phyloP scores from a whole-genome alignment of 805 yeast species.

The Pichia rugopelliculosa region DNA sequence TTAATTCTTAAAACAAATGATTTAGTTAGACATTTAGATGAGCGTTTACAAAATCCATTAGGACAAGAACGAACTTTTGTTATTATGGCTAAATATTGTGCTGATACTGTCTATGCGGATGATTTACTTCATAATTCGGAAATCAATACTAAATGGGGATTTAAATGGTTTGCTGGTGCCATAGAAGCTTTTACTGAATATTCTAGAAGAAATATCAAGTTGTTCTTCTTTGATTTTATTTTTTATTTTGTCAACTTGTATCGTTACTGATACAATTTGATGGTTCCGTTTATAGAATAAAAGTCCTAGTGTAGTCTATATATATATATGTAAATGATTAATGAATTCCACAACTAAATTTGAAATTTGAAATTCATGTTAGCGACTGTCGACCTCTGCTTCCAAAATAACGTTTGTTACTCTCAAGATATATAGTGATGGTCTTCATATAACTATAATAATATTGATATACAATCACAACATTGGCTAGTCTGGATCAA shows the following conservation, averaged over 20 bases:
- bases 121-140: conserved; percentile 20
- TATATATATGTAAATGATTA: not conserved
- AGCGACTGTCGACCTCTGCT: too few species aligned
- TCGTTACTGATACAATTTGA: not conserved
- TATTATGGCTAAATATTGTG: conserved; percentile 87
- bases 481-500: not conserved
- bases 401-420: too few species aligned
- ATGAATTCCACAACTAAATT: not conserved
- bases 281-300: not conserved
- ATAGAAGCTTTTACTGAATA: conserved; percentile 27
- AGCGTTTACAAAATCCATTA: conserved; percentile 67
- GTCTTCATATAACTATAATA: too few species aligned
- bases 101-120: conserved; percentile 69
- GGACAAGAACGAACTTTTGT: conserved; percentile 85
- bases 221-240: conserved; percentile 28
- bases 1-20: conserved; percentile 91
- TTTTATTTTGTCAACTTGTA: conserved; percentile 13
- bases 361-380: not conserved
- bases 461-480: not conserved
- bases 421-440: too few species aligned
- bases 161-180: conserved; percentile 22
- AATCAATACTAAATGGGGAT: conserved; percentile 13
- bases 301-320: not conserved
- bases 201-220: conserved; percentile 26
- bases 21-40: conserved; percentile 83